Percentiles rank a stretch among this genome's conserved stretches.
Evolutionary conservation across 2,329 filamentous ascomycete species (phyloP).

Genomic region (Diplocarpon rosae): DNA sequence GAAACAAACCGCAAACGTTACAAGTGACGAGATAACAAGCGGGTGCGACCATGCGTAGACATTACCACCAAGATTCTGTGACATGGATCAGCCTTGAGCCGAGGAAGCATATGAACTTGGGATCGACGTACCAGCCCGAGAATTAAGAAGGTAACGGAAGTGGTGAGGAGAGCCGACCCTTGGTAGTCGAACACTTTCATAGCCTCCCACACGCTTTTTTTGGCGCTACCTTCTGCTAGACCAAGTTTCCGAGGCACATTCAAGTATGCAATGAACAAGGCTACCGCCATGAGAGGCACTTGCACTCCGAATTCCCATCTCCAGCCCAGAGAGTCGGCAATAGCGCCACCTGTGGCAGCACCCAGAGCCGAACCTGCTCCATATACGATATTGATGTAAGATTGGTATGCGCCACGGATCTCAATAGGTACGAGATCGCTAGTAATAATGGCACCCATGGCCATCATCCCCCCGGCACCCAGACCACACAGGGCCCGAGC

Average conservation of each 20-base stretch:
- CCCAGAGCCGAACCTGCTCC: conserved; percentile 49
- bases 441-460: conserved; percentile 58
- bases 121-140: conserved; percentile 40
- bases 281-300: conserved; percentile 35
- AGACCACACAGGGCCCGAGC: conserved; percentile 62
- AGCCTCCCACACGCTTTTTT: conserved; percentile 35
- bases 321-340: conserved; percentile 63
- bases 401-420: conserved; percentile 54
- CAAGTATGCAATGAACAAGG: conserved; percentile 36
- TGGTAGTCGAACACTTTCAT: conserved; percentile 45
- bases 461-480: conserved; percentile 60
- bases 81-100: conserved; percentile 4
- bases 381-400: conserved; percentile 55
- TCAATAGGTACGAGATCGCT: conserved; percentile 66
- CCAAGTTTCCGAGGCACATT: conserved; percentile 44
- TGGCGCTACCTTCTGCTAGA: conserved; percentile 32
- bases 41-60: conserved; percentile 51
- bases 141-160: conserved; percentile 43
- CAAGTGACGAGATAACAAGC: conserved; percentile 41
- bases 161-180: conserved; percentile 43
- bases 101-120: background rate
- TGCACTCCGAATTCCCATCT: conserved; percentile 60
- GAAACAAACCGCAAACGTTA: conserved; percentile 36
- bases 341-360: conserved; percentile 57
- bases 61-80: conserved; percentile 51